Conservation (phyloP, 345 rosid species). For the Lepidium aucheri region DNA sequence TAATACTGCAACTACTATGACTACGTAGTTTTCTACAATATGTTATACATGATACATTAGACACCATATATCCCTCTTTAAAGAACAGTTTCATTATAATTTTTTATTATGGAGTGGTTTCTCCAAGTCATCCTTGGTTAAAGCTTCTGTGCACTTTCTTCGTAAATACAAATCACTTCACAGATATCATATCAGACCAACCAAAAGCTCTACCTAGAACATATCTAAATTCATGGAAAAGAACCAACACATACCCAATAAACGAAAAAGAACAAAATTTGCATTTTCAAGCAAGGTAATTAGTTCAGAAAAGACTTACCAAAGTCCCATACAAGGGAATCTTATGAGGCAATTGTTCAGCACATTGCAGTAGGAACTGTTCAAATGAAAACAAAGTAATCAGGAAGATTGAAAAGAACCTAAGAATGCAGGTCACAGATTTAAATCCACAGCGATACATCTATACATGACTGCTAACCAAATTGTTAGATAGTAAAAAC, state of each 20-base stretch:
- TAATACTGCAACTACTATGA: not conserved
- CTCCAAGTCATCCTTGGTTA: not conserved
- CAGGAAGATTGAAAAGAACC: not conserved
- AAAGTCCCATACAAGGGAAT: slow-evolving; percentile 76
- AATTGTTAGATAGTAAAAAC: not conserved
- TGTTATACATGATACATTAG: not conserved
- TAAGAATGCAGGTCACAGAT: not conserved
- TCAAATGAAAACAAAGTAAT: not conserved
- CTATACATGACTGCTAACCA: not conserved
- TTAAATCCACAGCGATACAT: not conserved
- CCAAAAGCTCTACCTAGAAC: not conserved
- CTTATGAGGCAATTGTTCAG: slow-evolving; percentile 91
- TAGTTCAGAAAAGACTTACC: slow-evolving; percentile 44
- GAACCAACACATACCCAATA: not conserved
- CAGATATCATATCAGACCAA: not conserved
- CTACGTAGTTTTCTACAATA: not conserved
- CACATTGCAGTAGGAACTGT: slow-evolving; percentile 80
- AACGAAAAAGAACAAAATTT: not conserved
- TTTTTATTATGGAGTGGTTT: not conserved
- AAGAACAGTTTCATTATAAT: not conserved
- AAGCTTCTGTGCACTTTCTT: not conserved
- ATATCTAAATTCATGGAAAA: not conserved
- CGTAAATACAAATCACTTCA: not conserved
- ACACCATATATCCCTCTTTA: not conserved
- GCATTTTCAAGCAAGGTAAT: not conserved